A percentile compares a stretch with the other conserved stretches of the same genome.
Evolutionary conservation across 2,329 filamentous ascomycete genomes (phyloP).

Genomic region (Graphium sp.): DNA sequence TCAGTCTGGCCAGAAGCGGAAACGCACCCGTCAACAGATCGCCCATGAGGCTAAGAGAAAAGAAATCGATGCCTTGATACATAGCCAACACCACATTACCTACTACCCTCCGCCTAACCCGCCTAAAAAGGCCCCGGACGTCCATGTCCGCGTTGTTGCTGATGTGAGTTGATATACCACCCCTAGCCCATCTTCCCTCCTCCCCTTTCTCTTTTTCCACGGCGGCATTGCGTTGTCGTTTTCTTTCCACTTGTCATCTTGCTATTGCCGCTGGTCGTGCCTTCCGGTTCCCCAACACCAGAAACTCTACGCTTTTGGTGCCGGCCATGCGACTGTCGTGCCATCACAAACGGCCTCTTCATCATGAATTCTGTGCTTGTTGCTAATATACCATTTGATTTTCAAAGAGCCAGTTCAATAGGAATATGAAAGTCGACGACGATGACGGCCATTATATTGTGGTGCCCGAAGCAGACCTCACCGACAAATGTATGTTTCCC

Average conservation of each 20-base stretch:
- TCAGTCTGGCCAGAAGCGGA: conserved; percentile 71
- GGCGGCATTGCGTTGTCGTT: conserved; percentile 2
- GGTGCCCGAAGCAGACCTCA: conserved; percentile 68
- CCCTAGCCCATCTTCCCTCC: too few species aligned
- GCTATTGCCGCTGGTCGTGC: conserved; percentile 1
- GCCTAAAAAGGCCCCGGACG: conserved; percentile 76
- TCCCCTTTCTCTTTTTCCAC: neutral
- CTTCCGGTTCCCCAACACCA: too few species aligned
- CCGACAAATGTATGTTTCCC: conserved; percentile 63
- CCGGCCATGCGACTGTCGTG: too few species aligned
- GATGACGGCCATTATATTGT: conserved; percentile 97
- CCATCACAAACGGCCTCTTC: neutral
- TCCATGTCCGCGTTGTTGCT: conserved; percentile 42
- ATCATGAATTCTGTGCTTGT: too few species aligned
- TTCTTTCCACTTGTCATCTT: too few species aligned
- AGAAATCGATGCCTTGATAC: conserved; percentile 58
- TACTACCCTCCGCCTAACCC: conserved; percentile 82
- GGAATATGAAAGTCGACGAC: conserved; percentile 70
- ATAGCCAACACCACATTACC: conserved; percentile 56
- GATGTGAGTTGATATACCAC: conserved; percentile 35
- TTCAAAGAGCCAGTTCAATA: conserved; percentile 28
- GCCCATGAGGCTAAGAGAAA: conserved; percentile 69
- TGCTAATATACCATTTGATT: too few species aligned
- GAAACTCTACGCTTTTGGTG: too few species aligned
- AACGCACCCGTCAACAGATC: conserved; percentile 66